phyloP scores from a whole-genome alignment of 495 filamentous ascomycete species.

The Xylaria longipes region DNA sequence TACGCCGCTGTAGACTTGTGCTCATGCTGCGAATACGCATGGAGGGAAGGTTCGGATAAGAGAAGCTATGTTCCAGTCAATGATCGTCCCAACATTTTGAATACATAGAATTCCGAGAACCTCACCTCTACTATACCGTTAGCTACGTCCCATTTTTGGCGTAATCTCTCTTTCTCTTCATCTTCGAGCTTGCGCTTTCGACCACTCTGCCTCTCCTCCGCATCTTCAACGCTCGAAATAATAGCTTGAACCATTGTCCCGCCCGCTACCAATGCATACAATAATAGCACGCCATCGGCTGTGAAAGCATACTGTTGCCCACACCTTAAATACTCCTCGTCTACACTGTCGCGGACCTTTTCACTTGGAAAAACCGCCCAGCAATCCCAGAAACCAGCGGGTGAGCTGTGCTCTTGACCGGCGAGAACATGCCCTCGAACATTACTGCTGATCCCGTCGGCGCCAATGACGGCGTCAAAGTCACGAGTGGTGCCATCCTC shows the following conservation, averaged over 20 bases:
- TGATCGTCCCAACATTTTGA: neutral
- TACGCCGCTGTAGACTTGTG: neutral
- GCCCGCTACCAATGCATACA: neutral
- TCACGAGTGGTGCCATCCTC: neutral
- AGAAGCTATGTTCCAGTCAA: neutral
- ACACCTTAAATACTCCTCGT: neutral
- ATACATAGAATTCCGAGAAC: neutral
- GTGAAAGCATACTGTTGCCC: neutral
- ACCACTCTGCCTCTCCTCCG: neutral
- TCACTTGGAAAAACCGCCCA: neutral
- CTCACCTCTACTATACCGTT: neutral
- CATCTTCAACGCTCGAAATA: neutral
- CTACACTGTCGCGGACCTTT: neutral
- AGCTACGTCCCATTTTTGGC: neutral
- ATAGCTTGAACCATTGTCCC: neutral
- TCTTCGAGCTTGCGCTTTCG: neutral
- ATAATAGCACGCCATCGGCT: neutral
- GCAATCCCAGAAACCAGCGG: constrained; percentile 6
- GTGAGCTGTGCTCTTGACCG: neutral
- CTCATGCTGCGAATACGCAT: constrained; percentile 3
- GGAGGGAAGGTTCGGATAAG: neutral
- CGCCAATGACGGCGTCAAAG: neutral
- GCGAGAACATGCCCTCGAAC: neutral
- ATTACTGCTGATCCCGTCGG: neutral
- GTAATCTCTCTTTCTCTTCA: neutral